A percentile compares a stretch with the other conserved stretches of the same genome.
phyloP scores from a whole-genome alignment of 306 rosid genomes.

The Dalbergia cochinchinensis region DNA sequence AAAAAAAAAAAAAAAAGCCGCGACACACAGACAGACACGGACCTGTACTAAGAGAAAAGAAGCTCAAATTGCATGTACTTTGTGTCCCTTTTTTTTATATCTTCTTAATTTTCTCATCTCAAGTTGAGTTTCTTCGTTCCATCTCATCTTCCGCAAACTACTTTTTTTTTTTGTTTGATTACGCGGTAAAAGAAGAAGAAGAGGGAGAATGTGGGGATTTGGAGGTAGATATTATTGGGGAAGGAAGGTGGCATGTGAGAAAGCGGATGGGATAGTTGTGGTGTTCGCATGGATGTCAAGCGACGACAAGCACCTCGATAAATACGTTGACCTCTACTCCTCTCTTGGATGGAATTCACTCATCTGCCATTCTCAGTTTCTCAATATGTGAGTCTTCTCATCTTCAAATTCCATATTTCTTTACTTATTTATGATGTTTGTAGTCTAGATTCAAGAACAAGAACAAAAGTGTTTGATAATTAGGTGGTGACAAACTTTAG shows the following conservation, averaged over 20 bases:
- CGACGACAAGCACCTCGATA: constrained; percentile 75
- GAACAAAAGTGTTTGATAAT: not conserved
- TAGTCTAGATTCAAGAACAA: not conserved
- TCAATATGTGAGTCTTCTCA: constrained; percentile 73
- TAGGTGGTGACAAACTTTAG: not conserved
- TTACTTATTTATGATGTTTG: not conserved
- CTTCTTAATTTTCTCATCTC: not conserved
- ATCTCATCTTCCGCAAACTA: not conserved
- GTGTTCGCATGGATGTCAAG: constrained; percentile 93
- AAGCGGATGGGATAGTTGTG: constrained; percentile 79
- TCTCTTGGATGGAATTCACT: constrained; percentile 88
- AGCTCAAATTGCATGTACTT: constrained; percentile 2
- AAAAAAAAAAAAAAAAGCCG: not conserved
- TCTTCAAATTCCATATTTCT: constrained; percentile 35
- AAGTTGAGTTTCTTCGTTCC: not conserved
- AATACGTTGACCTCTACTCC: constrained; percentile 75
- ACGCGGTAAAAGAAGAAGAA: constrained; percentile 15
- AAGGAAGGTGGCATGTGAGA: constrained; percentile 60
- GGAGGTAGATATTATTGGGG: constrained; percentile 93
- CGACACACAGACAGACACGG: not conserved
- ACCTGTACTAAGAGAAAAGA: not conserved
- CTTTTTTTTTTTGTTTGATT: not conserved
- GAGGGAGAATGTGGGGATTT: constrained; percentile 84
- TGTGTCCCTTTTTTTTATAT: not conserved
- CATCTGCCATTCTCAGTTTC: constrained; percentile 82